phyloP scores from a whole-genome alignment of 805 yeast genomes.

The Candida alai region DNA sequence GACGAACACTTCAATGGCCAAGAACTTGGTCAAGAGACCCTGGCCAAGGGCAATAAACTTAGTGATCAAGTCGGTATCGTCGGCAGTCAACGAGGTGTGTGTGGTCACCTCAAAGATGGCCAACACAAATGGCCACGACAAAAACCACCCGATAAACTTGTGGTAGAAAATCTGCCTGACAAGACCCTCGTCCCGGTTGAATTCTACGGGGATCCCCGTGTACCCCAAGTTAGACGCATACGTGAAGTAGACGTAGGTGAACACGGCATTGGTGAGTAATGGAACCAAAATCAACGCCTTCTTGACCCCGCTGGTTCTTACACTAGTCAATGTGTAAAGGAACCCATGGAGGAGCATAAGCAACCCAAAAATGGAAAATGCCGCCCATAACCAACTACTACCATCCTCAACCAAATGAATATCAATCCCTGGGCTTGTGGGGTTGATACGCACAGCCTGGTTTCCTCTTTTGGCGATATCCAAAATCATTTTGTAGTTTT shows the following conservation, averaged over 20 bases:
- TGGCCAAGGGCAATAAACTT: conserved; percentile 29
- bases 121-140: conserved; percentile 45
- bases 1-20: conserved; percentile 46
- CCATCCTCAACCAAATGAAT: conserved; percentile 54
- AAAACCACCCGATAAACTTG: conserved; percentile 55
- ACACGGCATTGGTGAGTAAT: conserved; percentile 35
- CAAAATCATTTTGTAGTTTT: conserved; percentile 34
- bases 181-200: conserved; percentile 37
- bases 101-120: conserved; percentile 27
- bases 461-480: conserved; percentile 20
- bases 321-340: conserved; percentile 21
- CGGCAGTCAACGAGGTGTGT: conserved; percentile 23
- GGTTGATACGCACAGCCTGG: conserved; percentile 42
- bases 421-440: conserved; percentile 36
- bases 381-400: conserved; percentile 69
- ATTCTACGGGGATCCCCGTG: conserved; percentile 44
- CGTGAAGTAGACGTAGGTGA: conserved; percentile 51
- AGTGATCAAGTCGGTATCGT: conserved; percentile 23
- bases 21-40: conserved; percentile 40
- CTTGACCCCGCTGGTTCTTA: conserved; percentile 23
- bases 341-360: conserved; percentile 26
- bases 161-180: conserved; percentile 54
- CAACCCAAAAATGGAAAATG: conserved; percentile 44
- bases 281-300: conserved; percentile 40
- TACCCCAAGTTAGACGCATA: conserved; percentile 58